Base-by-base conservation (phyloP, 139 green algal genomes). In the Nannochloris sp. region DNA sequence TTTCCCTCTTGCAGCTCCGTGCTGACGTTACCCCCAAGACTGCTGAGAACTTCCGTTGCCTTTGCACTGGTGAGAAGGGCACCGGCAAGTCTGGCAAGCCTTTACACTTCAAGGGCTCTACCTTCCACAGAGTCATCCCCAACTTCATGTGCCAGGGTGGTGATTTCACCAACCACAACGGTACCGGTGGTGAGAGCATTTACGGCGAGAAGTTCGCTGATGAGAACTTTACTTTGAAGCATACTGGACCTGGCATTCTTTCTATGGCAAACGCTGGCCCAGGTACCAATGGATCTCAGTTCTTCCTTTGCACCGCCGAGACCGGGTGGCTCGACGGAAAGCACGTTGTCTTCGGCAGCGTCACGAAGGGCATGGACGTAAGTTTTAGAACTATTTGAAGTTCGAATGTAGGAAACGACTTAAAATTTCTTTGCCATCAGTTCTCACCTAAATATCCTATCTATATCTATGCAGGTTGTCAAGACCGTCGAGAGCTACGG, bases 1-100 rank as follows among this genome's bases (percentile, higher is more conserved):
- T 34, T 62, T 51, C 95, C 13, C 72, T 86, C 2, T 87, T 93
- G 69, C 77, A 90, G 77, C 78, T 89, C 38, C 85, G 87, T 46
- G 76, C 73, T 1, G 85, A 92, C n/a, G 79, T 91, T 23, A 79
- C 80, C 6, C 92, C 92, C 33, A 90, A 91, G 81, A 97, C 92
- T 3, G 88, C 90, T 4, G 88, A 95, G 71, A 95, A 96, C 73
- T 97, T 95, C 73, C 64, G 81, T 25, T 71, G 82, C 66, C 74
- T 96, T 54, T 92, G 84, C 76, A 78, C 70, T 2, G 64, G 56
- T 12, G 61, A 96, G 74, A 87, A 84, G 36, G 89, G 89, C 38
- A 51, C 79, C 1, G 84, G 87, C 2, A 78, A 70, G 27, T 81
- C 65, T 13, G 92, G 90, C 25, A 96, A 96, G 77, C 79, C 75